Conservation (phyloP, 1,139 yeast species). For the Pichia sp. region DNA sequence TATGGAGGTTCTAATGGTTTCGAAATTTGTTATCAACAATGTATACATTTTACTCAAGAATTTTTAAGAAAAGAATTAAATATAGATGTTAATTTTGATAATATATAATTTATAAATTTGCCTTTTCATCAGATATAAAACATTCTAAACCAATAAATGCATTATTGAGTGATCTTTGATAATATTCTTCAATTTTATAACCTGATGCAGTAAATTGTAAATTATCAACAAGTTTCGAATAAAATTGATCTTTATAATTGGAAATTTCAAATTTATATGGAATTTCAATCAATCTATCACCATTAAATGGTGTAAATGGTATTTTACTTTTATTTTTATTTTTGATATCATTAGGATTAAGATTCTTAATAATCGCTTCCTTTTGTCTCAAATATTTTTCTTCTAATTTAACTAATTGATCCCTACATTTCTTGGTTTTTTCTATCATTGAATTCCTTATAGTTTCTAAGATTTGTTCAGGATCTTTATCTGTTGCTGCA, state of each 20-base stretch:
- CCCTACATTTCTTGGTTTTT: slow-evolving; percentile 60
- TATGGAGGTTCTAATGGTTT: slow-evolving; percentile 85
- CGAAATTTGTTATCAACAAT: slow-evolving; percentile 69
- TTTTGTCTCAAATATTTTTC: slow-evolving; percentile 35
- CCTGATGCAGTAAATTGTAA: slow-evolving; percentile 82
- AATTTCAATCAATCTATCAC: slow-evolving; percentile 61
- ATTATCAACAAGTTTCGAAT: slow-evolving; percentile 49
- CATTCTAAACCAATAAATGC: slow-evolving; percentile 91
- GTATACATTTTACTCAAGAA: slow-evolving; percentile 64
- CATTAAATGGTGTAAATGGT: slow-evolving; percentile 93
- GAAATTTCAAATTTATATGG: slow-evolving; percentile 30
- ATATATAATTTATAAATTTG: slow-evolving; percentile 1
- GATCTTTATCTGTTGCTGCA: slow-evolving; percentile 40
- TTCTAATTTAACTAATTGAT: slow-evolving; percentile 60
- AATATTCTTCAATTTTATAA: slow-evolving; percentile 64
- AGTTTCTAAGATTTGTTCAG: slow-evolving; percentile 44
- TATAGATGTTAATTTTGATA: no score
- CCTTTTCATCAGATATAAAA: slow-evolving; percentile 62
- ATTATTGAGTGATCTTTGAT: slow-evolving; percentile 72
- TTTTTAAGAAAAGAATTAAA: slow-evolving; percentile 48
- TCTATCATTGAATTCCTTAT: slow-evolving; percentile 59
- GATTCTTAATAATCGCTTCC: slow-evolving; percentile 33
- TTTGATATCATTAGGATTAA: slow-evolving; percentile 22
- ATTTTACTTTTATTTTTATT: slow-evolving; percentile 31
- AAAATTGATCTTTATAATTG: slow-evolving; percentile 56